Evolutionary conservation across 75 land plant genomes (phyloP).

Genomic region (Cryptomeria japonica): DNA sequence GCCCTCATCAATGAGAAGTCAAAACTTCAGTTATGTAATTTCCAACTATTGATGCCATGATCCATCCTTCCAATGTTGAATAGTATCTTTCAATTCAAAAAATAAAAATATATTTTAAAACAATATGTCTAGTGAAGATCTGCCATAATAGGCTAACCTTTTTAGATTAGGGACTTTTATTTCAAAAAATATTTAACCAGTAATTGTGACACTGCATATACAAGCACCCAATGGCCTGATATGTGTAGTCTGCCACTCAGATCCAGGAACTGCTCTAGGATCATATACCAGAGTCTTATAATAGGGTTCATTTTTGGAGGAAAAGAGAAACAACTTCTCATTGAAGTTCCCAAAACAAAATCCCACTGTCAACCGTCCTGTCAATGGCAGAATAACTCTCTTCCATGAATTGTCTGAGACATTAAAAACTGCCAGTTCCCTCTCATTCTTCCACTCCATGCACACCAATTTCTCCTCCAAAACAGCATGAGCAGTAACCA

Average conservation of each 20-base stretch:
- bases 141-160: too few species aligned
- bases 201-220: constrained; percentile 65
- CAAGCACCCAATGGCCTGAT: constrained; percentile 63
- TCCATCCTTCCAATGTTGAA: too few species aligned
- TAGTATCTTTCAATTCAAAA: too few species aligned
- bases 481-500: constrained; percentile 72
- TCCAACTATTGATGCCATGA: too few species aligned
- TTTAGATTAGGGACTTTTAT: neutral
- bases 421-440: constrained; percentile 57
- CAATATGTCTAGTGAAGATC: too few species aligned
- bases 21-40: too few species aligned
- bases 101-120: too few species aligned
- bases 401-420: constrained; percentile 59
- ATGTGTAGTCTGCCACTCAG: constrained; percentile 58
- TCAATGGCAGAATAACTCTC: constrained; percentile 52
- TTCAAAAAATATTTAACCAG: constrained; percentile 25
- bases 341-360: constrained; percentile 58
- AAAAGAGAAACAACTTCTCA: constrained; percentile 38
- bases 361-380: constrained; percentile 53
- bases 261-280: constrained; percentile 50
- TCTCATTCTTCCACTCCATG: constrained; percentile 82
- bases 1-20: too few species aligned
- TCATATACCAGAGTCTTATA: constrained; percentile 59
- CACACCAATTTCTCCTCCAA: constrained; percentile 59
- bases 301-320: constrained; percentile 32